Evolutionary conservation across 169 alveolate genomes (phyloP), one percentile per base, ranked within the genome.

Genomic region (Plasmodium chabaudi): DNA sequence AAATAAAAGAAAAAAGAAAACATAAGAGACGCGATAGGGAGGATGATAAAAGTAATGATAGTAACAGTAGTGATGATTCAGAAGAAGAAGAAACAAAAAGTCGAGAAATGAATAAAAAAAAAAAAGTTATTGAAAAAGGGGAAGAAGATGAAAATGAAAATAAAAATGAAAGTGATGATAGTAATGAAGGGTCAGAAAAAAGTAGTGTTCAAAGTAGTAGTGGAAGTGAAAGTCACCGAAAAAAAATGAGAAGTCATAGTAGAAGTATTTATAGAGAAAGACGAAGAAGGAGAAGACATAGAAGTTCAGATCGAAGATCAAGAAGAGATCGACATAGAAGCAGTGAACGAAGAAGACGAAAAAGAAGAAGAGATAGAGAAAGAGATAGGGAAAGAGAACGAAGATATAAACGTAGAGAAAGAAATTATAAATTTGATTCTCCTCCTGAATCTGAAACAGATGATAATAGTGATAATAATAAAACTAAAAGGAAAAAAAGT

Each of bases 361-460:
- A 27, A 1, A 17, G 42, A 9, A 56, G 25, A 1, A 23, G 53
- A 34, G 34, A 53, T 34, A 21, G 65, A 13, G 25, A 27, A 15
- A 5, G 69, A n/a, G 61, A 49, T 27, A 49, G 79, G 64, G 72
- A 55, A 25, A 34, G 75, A 21, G 47, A 25, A 23, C 7, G 73
- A 6, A 23, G 34, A 34, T 25, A 21, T 2, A 3, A 49, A 12
- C 53, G 64, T 6, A 7, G 49, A 27, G 88, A 77, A 9, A 34
- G 70, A 6, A 77, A 15, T 25, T 77, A 77, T 44, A 77, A 77
- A 51, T 77, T 77, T 64, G 88, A 77, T 51, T 77, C 88, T 42
- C 88, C 88, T 9, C 88, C 88, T 3, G 61, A 64, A 17, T 77
- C 88, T 17, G 57, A 12, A 15, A 44, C 63, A 6, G 88, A 77